phyloP scores from a whole-genome alignment of 2,329 filamentous ascomycete species.

The Byssothecium circinans region DNA sequence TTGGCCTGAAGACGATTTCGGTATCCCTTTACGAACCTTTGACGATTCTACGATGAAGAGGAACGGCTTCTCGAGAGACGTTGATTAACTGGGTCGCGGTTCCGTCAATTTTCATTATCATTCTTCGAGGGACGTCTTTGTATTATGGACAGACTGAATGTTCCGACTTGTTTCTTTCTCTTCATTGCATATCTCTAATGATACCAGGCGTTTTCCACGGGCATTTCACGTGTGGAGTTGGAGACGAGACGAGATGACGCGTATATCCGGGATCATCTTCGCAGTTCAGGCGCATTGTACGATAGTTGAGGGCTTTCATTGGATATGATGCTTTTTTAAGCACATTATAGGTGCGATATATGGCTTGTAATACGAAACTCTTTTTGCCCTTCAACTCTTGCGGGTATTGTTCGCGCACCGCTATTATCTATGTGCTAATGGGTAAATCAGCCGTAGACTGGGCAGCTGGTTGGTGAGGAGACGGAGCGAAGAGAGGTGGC shows the following conservation, averaged over 20 bases:
- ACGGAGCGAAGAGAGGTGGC: no score
- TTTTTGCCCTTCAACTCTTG: no score
- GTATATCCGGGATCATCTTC: not conserved
- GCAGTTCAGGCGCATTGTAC: not conserved
- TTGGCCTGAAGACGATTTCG: slow-evolving; percentile 60
- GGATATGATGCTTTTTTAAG: not conserved
- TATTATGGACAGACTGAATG: not conserved
- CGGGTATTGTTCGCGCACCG: not conserved
- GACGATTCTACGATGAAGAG: slow-evolving; percentile 23
- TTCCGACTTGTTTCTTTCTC: not conserved
- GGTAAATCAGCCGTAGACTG: no score
- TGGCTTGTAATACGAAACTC: not conserved
- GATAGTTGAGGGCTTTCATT: not conserved
- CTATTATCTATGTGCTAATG: not conserved
- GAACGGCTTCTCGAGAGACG: slow-evolving; percentile 26
- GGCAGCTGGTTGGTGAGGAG: no score
- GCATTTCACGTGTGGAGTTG: slow-evolving; percentile 4
- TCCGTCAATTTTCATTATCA: no score
- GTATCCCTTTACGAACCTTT: slow-evolving; percentile 48
- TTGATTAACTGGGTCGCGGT: slow-evolving; percentile 21
- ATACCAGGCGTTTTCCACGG: slow-evolving; percentile 8
- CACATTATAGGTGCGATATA: not conserved
- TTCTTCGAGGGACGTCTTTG: no score
- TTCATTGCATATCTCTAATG: not conserved
- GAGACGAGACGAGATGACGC: not conserved